A percentile compares a stretch with the other conserved stretches of the same genome.
Evolutionary conservation across 345 rosid genomes (phyloP).

Genomic region (Melaleuca alternifolia): DNA sequence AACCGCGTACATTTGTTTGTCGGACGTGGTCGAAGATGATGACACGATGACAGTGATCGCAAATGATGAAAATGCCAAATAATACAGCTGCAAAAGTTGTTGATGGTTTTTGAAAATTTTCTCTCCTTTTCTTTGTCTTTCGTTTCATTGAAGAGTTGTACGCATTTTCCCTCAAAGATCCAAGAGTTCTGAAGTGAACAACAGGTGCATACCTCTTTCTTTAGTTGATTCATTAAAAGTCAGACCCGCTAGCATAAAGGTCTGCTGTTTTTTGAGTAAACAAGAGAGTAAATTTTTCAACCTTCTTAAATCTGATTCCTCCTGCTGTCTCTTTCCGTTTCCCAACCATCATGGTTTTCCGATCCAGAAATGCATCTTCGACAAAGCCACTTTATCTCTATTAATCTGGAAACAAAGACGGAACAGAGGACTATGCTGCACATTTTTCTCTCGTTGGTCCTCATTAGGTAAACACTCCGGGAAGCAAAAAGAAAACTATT

Average conservation of each 20-base stretch:
- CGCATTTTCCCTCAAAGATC: neutral
- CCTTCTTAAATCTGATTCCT: neutral
- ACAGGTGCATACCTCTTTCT: neutral
- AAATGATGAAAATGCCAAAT: too few relatives aligned
- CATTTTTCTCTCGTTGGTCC: neutral
- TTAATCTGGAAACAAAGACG: neutral
- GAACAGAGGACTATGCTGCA: neutral
- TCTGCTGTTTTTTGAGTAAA: neutral
- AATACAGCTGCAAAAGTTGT: too few relatives aligned
- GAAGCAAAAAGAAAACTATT: neutral
- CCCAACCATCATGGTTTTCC: neutral
- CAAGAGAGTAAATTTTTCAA: neutral
- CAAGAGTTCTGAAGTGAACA: neutral
- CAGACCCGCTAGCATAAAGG: neutral
- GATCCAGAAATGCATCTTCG: neutral
- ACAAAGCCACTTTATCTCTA: neutral
- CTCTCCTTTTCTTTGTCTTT: neutral
- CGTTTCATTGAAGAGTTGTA: neutral
- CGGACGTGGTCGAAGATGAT: too few relatives aligned
- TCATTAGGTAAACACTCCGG: neutral
- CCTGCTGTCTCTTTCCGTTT: neutral
- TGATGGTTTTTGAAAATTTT: neutral
- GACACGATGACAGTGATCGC: too few relatives aligned
- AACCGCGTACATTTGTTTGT: too few relatives aligned
- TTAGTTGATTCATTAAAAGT: neutral